Evolutionary conservation across 805 yeast genomes (phyloP), one percentile per base, ranked within the genome.

Genomic region (Starmerella tilneyi): DNA sequence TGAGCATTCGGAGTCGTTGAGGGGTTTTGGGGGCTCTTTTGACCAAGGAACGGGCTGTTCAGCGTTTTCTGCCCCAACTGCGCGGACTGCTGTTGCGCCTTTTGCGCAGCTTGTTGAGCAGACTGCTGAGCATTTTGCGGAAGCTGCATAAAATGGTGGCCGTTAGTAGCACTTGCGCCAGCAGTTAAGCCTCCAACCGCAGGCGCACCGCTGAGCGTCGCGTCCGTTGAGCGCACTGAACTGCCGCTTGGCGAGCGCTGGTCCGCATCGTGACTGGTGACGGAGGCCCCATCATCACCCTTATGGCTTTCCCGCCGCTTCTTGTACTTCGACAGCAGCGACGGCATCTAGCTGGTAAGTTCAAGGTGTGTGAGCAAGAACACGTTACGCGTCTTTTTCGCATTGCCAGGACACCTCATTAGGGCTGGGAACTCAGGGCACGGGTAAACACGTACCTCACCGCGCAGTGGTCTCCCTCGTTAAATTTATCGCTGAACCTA

Each of bases 231-330:
- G 27, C 17, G 20, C 27, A 30, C 41, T 15, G 52, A 45, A 32
- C 49, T 16, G 31, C 44, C 36, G 43, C 51, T 45, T 19, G 50
- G 47, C n/a, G 54, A 45, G 27, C 47, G 46, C 39, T 42, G 49
- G 34, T 47, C 44, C 15, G n/a, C 34, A 15, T 38, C 47, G 21
- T 33, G 47, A 26, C 43, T 29, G 31, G 43, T 33, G 9, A 41
- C 38, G 29, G 44, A 42, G 16, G 49, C 23, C 35, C 43, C 45
- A 17, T 26, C 47, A 28, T 49, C 53, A 22, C 39, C 42, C 43
- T 43, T 50, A 35, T 40, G 50, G 46, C 56, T 54, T 32, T 52
- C 58, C 30, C 60, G 54, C 47, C 49, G 54, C 48, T 55, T 55
- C 41, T 52, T 46, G 32, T 54, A 52, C 48, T 56, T 56, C 24